A percentile compares a stretch with the other conserved stretches of the same genome.
These are phyloP conservation scores for Aspergillus sp. DNA, from an alignment of 2,329 filamentous ascomycete species.

Conservation along the genomic window DNA sequence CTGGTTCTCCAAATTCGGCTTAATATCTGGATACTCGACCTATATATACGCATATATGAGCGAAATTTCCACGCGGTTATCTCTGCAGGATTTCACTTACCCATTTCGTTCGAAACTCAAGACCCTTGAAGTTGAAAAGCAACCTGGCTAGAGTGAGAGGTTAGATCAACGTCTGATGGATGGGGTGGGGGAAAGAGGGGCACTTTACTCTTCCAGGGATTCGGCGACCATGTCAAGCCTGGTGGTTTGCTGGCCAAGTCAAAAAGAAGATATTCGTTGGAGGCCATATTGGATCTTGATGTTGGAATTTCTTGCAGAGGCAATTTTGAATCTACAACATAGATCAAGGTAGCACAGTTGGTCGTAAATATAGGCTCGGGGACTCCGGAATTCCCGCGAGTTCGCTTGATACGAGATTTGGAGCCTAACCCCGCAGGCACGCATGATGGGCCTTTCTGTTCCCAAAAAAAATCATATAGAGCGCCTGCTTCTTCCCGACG, in stretches of 20 bases:
- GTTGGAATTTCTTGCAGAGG: not conserved
- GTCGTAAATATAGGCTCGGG: not conserved
- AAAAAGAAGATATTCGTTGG: not conserved
- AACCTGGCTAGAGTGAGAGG: constrained; percentile 47
- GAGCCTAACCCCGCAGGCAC: no score
- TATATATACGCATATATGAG: constrained; percentile 46
- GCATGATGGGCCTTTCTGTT: no score
- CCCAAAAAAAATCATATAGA: no score
- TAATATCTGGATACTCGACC: constrained; percentile 61
- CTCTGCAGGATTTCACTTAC: constrained; percentile 1
- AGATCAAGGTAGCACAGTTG: not conserved
- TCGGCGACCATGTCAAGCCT: constrained; percentile 50
- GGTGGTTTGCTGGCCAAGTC: not conserved
- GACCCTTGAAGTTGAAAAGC: constrained; percentile 57
- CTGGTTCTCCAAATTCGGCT: constrained; percentile 48
- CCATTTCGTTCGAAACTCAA: constrained; percentile 48
- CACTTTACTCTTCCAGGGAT: constrained; percentile 61
- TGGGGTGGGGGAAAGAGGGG: not conserved
- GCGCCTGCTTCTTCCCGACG: no score
- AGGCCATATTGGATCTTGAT: not conserved
- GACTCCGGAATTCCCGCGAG: no score
- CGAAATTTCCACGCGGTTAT: not conserved
- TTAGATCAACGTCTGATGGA: constrained; percentile 7
- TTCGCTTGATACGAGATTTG: no score
- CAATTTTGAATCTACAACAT: not conserved